These are phyloP conservation scores for Fusarium siculi DNA, from an alignment of 2,329 filamentous ascomycete species.

Conservation along the genomic window DNA sequence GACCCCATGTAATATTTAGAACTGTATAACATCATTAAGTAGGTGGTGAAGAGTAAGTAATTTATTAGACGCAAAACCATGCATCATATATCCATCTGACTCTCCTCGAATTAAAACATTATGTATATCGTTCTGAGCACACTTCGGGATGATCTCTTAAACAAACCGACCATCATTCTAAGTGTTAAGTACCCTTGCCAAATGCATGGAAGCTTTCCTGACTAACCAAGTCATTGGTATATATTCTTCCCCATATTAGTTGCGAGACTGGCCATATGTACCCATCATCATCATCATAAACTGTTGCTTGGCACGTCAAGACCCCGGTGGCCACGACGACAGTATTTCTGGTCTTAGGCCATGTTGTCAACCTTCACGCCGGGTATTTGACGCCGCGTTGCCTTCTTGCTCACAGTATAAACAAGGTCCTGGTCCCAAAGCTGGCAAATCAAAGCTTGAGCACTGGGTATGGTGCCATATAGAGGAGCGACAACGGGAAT, in stretches of 20 bases:
- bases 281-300: background rate
- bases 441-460: slow-evolving; percentile 75
- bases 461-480: slow-evolving; percentile 74
- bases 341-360: slow-evolving; percentile 49
- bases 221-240: slow-evolving; percentile 4
- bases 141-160: background rate
- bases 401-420: slow-evolving; percentile 78
- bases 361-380: slow-evolving; percentile 57
- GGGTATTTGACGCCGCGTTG: slow-evolving; percentile 62
- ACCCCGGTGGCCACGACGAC: background rate
- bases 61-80: background rate
- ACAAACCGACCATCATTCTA: background rate
- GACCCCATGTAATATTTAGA: background rate
- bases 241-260: background rate
- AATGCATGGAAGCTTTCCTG: background rate
- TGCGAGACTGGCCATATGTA: background rate
- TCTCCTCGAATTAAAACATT: background rate
- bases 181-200: background rate
- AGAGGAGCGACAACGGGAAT: slow-evolving; percentile 75
- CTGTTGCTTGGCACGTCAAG: background rate
- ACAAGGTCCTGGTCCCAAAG: slow-evolving; percentile 76
- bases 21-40: background rate
- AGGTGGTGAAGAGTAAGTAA: background rate
- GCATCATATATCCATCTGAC: background rate
- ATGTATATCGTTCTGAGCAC: background rate